phyloP scores from a whole-genome alignment of 2,329 filamentous ascomycete genomes.

The Colletotrichum cereale region DNA sequence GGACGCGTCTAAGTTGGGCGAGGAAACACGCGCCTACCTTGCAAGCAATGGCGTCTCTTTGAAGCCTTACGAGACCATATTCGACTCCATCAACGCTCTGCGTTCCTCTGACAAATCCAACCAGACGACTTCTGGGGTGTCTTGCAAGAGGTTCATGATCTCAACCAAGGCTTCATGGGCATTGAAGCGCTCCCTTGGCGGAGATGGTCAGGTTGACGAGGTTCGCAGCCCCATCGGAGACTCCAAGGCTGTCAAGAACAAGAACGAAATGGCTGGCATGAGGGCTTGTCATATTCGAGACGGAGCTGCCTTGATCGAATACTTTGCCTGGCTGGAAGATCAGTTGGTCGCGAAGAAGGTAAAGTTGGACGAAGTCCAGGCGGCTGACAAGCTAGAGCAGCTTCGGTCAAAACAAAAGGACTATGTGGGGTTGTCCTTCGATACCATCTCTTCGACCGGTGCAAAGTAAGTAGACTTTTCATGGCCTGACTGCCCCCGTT shows the following conservation, averaged over 20 bases:
- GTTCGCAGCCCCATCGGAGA: constrained; percentile 88
- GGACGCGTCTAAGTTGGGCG: constrained; percentile 80
- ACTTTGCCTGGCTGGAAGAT: constrained; percentile 96
- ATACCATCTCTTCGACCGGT: constrained; percentile 95
- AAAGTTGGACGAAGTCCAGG: constrained; percentile 86
- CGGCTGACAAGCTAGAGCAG: constrained; percentile 89
- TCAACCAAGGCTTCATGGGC: constrained; percentile 96
- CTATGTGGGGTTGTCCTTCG: constrained; percentile 92
- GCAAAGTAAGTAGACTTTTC: constrained; percentile 65
- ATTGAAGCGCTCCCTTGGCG: constrained; percentile 85
- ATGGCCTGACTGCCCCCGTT: not conserved
- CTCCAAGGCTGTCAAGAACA: constrained; percentile 95
- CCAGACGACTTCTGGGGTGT: constrained; percentile 44
- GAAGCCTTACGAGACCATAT: constrained; percentile 86
- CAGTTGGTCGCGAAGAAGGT: constrained; percentile 81
- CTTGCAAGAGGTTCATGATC: constrained; percentile 78
- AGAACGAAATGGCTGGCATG: constrained; percentile 91
- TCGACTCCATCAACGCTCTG: constrained; percentile 79
- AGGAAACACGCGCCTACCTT: constrained; percentile 78
- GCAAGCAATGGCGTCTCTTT: constrained; percentile 76
- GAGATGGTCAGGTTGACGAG: constrained; percentile 87
- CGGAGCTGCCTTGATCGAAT: constrained; percentile 89
- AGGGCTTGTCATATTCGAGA: constrained; percentile 93
- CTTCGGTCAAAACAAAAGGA: constrained; percentile 76
- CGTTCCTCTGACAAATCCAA: constrained; percentile 42